phyloP scores from a whole-genome alignment of 257 asterid species.

The Nicotiana paniculata region DNA sequence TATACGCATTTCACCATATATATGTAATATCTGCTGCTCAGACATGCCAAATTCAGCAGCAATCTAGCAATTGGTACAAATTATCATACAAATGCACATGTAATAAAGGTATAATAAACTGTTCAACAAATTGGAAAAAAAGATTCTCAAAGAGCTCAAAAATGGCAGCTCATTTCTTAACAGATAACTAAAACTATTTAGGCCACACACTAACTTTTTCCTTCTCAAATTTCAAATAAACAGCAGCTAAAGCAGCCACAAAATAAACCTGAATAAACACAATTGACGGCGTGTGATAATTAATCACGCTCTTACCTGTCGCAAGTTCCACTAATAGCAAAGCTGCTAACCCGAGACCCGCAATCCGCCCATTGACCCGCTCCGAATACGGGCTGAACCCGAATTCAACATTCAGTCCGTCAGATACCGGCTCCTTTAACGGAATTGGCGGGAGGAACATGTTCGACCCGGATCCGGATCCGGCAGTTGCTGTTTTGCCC shows the following conservation, averaged over 20 bases:
- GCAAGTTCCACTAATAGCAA: conserved; percentile 84
- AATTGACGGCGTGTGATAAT: conserved; percentile 79
- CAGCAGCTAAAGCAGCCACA: conserved; percentile 75
- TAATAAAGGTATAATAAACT: not conserved
- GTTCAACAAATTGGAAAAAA: not conserved
- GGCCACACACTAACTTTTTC: conserved; percentile 87
- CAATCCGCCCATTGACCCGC: conserved; percentile 73
- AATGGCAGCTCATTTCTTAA: not conserved
- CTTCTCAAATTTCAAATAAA: conserved; percentile 73
- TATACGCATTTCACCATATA: too few relatives aligned
- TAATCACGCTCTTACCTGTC: conserved; percentile 74
- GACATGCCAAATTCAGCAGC: too few relatives aligned
- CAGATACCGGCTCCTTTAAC: conserved; percentile 59
- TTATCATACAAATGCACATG: not conserved
- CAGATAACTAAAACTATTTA: not conserved
- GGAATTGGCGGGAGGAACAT: conserved; percentile 83
- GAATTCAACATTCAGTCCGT: conserved; percentile 76
- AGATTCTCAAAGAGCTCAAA: not conserved
- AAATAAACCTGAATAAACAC: conserved; percentile 74
- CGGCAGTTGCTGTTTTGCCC: conserved; percentile 48
- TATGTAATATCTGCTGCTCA: too few relatives aligned
- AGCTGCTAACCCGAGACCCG: conserved; percentile 71
- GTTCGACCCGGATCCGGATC: conserved; percentile 43
- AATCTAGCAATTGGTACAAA: not conserved
- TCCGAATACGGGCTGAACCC: conserved; percentile 89